A percentile compares a stretch with the other conserved stretches of the same genome.
Evolutionary conservation across 257 asterid species (phyloP).

Genomic region (Solanum etuberosum): DNA sequence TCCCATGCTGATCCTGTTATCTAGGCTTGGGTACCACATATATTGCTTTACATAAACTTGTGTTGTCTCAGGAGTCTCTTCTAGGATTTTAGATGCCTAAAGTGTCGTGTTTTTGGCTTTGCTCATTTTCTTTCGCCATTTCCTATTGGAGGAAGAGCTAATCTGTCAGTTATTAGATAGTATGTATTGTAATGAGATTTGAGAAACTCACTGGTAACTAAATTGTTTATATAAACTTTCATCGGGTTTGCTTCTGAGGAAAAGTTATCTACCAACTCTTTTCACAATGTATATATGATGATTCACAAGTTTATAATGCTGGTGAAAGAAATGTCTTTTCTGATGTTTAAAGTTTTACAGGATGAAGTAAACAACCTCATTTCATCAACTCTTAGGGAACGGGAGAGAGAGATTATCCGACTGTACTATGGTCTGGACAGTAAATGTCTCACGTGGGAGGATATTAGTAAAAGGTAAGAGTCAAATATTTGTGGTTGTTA

Average conservation of each 20-base stretch:
- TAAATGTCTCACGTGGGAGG: constrained; percentile 97
- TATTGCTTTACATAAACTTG: not conserved
- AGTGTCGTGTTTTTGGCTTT: not conserved
- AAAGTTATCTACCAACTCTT: not conserved
- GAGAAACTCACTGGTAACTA: not conserved
- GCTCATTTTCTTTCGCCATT: not conserved
- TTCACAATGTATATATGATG: not conserved
- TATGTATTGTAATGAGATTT: not conserved
- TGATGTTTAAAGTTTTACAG: constrained; percentile 25
- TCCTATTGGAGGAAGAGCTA: not conserved
- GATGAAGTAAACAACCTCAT: constrained; percentile 80
- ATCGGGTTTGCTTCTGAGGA: not conserved
- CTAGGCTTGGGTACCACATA: not conserved
- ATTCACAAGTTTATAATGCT: not conserved
- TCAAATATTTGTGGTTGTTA: not conserved
- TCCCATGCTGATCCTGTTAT: not conserved
- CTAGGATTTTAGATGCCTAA: not conserved
- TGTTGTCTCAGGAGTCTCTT: not conserved
- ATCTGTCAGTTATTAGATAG: not conserved
- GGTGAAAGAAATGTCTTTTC: not conserved
- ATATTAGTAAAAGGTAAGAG: constrained; percentile 71
- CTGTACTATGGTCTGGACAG: constrained; percentile 76
- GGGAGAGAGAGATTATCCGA: constrained; percentile 79
- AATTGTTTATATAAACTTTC: not conserved
- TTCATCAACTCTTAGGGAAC: constrained; percentile 40